Percentiles rank a stretch among this genome's conserved stretches.
Conservation (phyloP, 495 filamentous ascomycete genomes). For the Penicillium samsonianum region DNA sequence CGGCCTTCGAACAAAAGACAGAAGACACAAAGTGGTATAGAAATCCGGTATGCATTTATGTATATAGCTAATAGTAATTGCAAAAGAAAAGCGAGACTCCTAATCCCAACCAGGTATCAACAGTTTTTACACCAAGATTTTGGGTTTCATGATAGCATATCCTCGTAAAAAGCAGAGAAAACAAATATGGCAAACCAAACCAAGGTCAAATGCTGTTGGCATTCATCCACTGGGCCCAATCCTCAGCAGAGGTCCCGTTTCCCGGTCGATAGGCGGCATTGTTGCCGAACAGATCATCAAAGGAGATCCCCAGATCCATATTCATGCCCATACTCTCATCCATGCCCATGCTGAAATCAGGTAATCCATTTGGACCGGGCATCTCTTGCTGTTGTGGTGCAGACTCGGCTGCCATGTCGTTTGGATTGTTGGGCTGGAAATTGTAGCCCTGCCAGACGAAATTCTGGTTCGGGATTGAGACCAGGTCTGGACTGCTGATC, state of each 20-base stretch:
- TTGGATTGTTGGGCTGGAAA: slow-evolving; percentile 32
- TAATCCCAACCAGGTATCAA: slow-evolving; percentile 24
- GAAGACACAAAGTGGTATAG: too few species aligned
- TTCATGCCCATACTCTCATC: slow-evolving; percentile 37
- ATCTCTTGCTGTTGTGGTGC: slow-evolving; percentile 24
- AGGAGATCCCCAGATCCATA: slow-evolving; percentile 40
- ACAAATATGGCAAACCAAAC: background rate
- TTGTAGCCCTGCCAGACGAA: slow-evolving; percentile 50
- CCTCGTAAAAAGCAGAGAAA: slow-evolving; percentile 19
- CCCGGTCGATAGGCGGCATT: slow-evolving; percentile 25
- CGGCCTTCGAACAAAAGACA: too few species aligned
- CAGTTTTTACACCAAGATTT: slow-evolving; percentile 18
- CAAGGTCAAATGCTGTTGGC: slow-evolving; percentile 13
- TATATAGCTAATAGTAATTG: slow-evolving; percentile 1
- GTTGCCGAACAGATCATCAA: slow-evolving; percentile 49
- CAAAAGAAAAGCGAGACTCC: slow-evolving; percentile 4
- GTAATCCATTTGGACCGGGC: slow-evolving; percentile 21
- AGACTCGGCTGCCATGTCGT: slow-evolving; percentile 22
- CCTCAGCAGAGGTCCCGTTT: slow-evolving; percentile 33
- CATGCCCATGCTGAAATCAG: slow-evolving; percentile 33
- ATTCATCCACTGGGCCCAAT: slow-evolving; percentile 51
- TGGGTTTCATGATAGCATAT: slow-evolving; percentile 28
- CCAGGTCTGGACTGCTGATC: slow-evolving; percentile 47
- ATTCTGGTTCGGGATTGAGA: slow-evolving; percentile 49
- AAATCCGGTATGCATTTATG: background rate